Conservation (phyloP, 768 basidiomycete species). For the Tricholoma bakamatsutake region DNA sequence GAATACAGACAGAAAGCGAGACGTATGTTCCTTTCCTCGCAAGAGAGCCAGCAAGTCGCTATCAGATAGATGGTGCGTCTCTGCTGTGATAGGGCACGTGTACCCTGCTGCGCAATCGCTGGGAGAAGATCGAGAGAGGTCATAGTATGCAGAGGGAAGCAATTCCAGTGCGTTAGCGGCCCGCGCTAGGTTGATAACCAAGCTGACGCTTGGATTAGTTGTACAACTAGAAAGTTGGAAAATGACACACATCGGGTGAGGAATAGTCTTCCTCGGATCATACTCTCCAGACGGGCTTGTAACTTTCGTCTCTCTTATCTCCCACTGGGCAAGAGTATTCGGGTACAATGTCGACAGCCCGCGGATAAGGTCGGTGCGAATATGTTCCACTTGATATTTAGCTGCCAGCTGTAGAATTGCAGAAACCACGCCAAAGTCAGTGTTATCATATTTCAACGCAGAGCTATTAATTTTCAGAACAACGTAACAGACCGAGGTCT, state of each 20-base stretch:
- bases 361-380: slow-evolving; percentile 53
- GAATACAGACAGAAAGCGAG: slow-evolving; percentile 73
- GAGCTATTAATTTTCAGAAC: slow-evolving; percentile 29
- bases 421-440: slow-evolving; percentile 49
- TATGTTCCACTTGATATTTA: slow-evolving; percentile 52
- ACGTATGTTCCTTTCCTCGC: slow-evolving; percentile 65
- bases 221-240: neutral
- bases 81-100: slow-evolving; percentile 28
- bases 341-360: slow-evolving; percentile 55
- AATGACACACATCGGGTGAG: slow-evolving; percentile 62
- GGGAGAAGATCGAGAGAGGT: slow-evolving; percentile 63
- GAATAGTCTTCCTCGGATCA: slow-evolving; percentile 45
- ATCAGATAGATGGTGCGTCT: slow-evolving; percentile 37
- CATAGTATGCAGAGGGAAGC: slow-evolving; percentile 74
- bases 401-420: slow-evolving; percentile 58
- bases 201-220: slow-evolving; percentile 26
- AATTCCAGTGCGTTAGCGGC: slow-evolving; percentile 50
- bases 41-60: slow-evolving; percentile 55
- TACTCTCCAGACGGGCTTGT: slow-evolving; percentile 47
- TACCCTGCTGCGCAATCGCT: slow-evolving; percentile 55
- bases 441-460: slow-evolving; percentile 37
- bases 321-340: slow-evolving; percentile 57
- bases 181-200: slow-evolving; percentile 63
- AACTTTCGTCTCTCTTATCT: slow-evolving; percentile 54
- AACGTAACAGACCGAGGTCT: neutral